phyloP scores from a whole-genome alignment of 208 protist genomes.

The Phytomonas francai region DNA sequence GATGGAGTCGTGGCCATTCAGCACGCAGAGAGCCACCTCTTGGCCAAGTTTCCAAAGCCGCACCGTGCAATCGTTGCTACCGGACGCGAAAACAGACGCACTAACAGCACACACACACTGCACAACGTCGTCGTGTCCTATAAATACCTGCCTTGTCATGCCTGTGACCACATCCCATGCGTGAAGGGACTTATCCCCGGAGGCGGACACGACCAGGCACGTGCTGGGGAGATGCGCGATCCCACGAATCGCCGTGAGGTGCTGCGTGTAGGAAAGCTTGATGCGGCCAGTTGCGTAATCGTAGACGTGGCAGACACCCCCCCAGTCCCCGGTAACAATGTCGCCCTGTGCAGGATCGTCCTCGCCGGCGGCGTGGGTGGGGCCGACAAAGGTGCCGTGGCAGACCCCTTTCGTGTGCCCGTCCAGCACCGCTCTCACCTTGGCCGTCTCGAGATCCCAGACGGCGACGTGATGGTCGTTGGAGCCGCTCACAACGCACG shows the following conservation, averaged over 20 bases:
- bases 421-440: constrained; percentile 60
- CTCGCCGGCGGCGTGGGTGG: constrained; percentile 5
- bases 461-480: constrained; percentile 75
- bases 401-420: constrained; percentile 52
- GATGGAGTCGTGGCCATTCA: constrained; percentile 54
- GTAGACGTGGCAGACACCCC: constrained; percentile 51
- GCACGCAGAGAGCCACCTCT: neutral
- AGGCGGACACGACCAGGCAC: constrained; percentile 38
- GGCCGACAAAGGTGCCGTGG: constrained; percentile 29
- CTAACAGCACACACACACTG: constrained; percentile 54
- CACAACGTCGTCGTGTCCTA: constrained; percentile 55
- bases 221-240: constrained; percentile 52
- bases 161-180: constrained; percentile 54
- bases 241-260: constrained; percentile 51
- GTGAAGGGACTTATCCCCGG: constrained; percentile 78
- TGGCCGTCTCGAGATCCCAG: constrained; percentile 33
- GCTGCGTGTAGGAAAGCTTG: constrained; percentile 43
- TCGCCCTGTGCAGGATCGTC: constrained; percentile 23
- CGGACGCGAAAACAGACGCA: constrained; percentile 39
- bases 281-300: constrained; percentile 36
- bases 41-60: constrained; percentile 38
- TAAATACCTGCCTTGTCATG: constrained; percentile 34
- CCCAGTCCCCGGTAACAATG: constrained; percentile 76
- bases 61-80: constrained; percentile 55
- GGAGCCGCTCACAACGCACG: constrained; percentile 55